phyloP scores from a whole-genome alignment of 306 rosid species.

The Mimosa pudica region DNA sequence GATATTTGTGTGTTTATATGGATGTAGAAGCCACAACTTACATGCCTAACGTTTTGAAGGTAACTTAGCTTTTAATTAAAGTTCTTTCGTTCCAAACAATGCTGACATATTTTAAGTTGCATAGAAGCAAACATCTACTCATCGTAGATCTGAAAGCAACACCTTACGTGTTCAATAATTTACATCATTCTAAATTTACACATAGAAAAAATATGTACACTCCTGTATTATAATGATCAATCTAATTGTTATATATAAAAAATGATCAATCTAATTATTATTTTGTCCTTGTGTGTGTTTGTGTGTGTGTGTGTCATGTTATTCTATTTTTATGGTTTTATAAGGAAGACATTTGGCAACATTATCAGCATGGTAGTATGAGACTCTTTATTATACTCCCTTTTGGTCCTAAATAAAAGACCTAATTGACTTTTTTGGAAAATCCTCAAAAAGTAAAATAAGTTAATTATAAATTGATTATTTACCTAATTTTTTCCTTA shows the following conservation, averaged over 20 bases:
- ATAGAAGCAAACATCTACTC: background rate
- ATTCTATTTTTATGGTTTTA: background rate
- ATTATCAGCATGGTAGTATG: too few relatives aligned
- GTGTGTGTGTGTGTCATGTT: background rate
- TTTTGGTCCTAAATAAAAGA: too few relatives aligned
- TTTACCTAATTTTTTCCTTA: too few relatives aligned
- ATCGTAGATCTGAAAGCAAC: constrained; percentile 34
- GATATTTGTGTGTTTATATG: background rate
- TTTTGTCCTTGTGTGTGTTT: too few relatives aligned
- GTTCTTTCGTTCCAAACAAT: constrained; percentile 45
- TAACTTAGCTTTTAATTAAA: constrained; percentile 53
- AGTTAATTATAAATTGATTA: too few relatives aligned
- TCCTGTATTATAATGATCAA: background rate
- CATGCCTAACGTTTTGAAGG: constrained; percentile 53
- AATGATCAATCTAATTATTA: background rate
- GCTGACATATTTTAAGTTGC: constrained; percentile 27
- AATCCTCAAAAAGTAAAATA: too few relatives aligned
- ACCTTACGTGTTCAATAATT: background rate
- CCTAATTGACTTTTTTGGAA: too few relatives aligned
- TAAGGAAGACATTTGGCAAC: too few relatives aligned
- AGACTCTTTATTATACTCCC: too few relatives aligned
- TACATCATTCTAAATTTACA: background rate
- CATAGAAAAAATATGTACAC: background rate
- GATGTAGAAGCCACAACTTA: constrained; percentile 55
- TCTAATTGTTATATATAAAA: background rate